Evolutionary conservation across 768 basidiomycete species (phyloP), one percentile per base, ranked within the genome.

Genomic region (Termitomyces sp.): DNA sequence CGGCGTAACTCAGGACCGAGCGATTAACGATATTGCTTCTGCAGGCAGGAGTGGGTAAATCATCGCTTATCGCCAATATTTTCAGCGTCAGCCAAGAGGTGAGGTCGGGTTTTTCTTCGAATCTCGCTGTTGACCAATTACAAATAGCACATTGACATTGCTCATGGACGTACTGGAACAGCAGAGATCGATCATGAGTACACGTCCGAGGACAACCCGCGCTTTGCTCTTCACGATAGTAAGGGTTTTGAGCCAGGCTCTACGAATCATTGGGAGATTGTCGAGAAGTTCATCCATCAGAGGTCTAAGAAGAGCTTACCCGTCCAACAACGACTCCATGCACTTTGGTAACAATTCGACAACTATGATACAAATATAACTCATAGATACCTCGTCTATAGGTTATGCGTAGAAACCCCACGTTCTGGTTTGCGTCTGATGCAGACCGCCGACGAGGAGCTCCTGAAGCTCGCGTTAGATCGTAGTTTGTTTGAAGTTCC

Each of bases 1-100:
- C 19, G 17, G 3, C n/a, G 21, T 10, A 9, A 9, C 16, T 47
- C 27, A 4, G 4, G n/a, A 28, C 5, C 4, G n/a, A 11, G 14
- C 9, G 7, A 2, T 6, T 16, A 23, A 47, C 14, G 27, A 21
- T 17, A 14, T 40, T 17, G 2, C 16, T 14, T 48, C 14, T 32
- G 23, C 23, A 55, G 54, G 42, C 37, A 21, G 54, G 54, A 30
- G 54, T 55, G 3, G 54, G 54, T 16, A 55, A 55, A 19, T 55
- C 44, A 4, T 46, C 44, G 3, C 53, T 54, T 21, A 46, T 54
- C 25, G 44, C 43, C 30, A 46, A 28, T 17, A 48, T 55, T 14
- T 55, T 55, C 21, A 47, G 39, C 30, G 19, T 55, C 16, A 5
- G 9, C n/a, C 43, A 27, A 55, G 27, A 40, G 35, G 54, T 32